These are phyloP conservation scores for Clavaria fumosa DNA, from an alignment of 768 basidiomycete species.

Conservation along the genomic window DNA sequence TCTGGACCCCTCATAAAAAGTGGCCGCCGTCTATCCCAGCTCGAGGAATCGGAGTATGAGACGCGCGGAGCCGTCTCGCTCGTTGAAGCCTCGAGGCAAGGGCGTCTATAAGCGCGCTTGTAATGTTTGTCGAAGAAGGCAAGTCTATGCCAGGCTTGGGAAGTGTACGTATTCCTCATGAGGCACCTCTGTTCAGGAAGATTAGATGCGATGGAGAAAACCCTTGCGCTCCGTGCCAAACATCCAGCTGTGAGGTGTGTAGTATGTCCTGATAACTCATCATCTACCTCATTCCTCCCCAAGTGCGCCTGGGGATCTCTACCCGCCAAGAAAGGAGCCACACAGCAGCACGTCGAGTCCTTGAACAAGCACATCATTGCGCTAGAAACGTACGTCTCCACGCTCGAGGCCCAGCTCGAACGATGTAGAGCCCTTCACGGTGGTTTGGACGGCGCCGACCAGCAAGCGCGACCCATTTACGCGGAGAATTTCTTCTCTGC, in stretches of 20 bases:
- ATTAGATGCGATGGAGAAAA: constrained; percentile 31
- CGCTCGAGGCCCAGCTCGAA: constrained; percentile 29
- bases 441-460: constrained; percentile 16
- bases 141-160: too few relatives aligned
- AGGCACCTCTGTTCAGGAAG: constrained; percentile 19
- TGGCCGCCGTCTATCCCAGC: too few relatives aligned
- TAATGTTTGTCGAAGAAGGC: constrained; percentile 28
- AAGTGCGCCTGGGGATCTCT: constrained; percentile 33
- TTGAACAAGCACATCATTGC: constrained; percentile 27
- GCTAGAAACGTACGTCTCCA: constrained; percentile 24
- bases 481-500: constrained; percentile 11
- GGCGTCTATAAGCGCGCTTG: constrained; percentile 27
- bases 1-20: too few relatives aligned
- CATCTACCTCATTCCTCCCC: not conserved
- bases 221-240: constrained; percentile 28
- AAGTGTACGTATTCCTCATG: too few relatives aligned
- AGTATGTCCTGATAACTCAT: not conserved
- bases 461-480: constrained; percentile 18
- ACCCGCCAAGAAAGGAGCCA: constrained; percentile 25
- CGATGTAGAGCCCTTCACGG: constrained; percentile 25
- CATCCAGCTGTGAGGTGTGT: constrained; percentile 28
- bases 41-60: too few relatives aligned
- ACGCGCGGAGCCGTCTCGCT: not conserved
- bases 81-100: constrained; percentile 16
- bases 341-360: constrained; percentile 31